Evolutionary conservation across 495 filamentous ascomycete species (phyloP), one percentile per base, ranked within the genome.

Genomic region (Penicillium maclennaniae): DNA sequence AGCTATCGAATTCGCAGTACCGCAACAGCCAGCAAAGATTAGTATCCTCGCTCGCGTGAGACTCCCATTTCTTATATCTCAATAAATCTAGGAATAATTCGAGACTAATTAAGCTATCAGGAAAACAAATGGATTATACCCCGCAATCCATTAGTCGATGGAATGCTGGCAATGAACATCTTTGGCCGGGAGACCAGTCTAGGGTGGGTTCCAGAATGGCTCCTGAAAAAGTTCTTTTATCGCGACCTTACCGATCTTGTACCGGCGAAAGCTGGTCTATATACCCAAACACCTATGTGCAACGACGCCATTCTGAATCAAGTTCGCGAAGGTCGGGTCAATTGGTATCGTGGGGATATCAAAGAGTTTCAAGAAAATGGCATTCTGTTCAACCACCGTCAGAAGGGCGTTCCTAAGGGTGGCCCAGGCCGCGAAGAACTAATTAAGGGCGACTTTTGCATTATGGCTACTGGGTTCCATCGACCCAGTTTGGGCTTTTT

Each of bases 121-220:
- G 85, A 81, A 21, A 89, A 93, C 61, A 93, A 92, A 71, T 93
- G 89, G 89, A 86, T 93, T 47, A 92, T 93, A 47, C 90, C 89
- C 2, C 82, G 90, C 12, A 91, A 92, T 56, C 71, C 86, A 2
- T 34, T 92, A 12, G 74, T 91, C 27, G 86, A 93, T 63, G 76
- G 83, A 7, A 73, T 93, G 19, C 76, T 95, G 10, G 77, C 86
- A 1, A 67, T 88, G 51, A 95, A 95, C 62, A 79, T 92, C 51
- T 87, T 91, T 55, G 88, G 90, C 6, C 78, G 84, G 56, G 87
- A 93, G 70, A 90, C 86, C 0, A 62, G 76, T 1, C 64, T 91
- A 43, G 87, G 85, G 21, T 89, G 80, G 78, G 87, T 95, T 48
- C 89, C 89, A 0, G 89, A 93, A 63, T 71, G 77, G 37, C 67